Percentiles rank a stretch among this genome's conserved stretches.
phyloP scores from a whole-genome alignment of 2,329 filamentous ascomycete genomes.

The Pyrenochaeta sp. region DNA sequence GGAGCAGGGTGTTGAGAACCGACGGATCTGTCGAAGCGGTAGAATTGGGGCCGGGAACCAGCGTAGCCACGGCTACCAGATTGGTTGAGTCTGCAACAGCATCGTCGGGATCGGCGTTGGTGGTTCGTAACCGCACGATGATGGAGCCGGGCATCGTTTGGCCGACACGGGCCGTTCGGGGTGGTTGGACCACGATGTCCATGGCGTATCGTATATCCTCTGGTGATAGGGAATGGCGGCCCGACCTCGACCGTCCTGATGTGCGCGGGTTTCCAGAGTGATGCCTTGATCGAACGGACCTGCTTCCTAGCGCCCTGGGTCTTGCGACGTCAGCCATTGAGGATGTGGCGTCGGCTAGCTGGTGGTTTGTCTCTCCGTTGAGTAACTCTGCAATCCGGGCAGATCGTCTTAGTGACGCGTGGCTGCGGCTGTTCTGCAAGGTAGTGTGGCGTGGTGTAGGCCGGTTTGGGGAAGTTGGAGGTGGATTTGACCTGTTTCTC shows the following conservation, averaged over 20 bases:
- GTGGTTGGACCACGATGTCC: slow-evolving; percentile 51
- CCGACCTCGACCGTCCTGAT: slow-evolving; percentile 35
- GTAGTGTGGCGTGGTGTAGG: slow-evolving; percentile 24
- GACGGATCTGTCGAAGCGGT: slow-evolving; percentile 37
- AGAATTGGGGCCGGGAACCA: slow-evolving; percentile 40
- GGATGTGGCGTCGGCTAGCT: slow-evolving; percentile 21
- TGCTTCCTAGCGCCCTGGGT: slow-evolving; percentile 42
- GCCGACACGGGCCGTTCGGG: slow-evolving; percentile 43
- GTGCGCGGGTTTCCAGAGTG: slow-evolving; percentile 31
- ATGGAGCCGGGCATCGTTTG: slow-evolving; percentile 42
- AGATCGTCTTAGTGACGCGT: slow-evolving; percentile 41
- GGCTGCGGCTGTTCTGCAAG: slow-evolving; percentile 25
- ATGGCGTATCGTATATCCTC: slow-evolving; percentile 48
- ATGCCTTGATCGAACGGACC: slow-evolving; percentile 42
- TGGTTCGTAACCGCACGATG: slow-evolving; percentile 45
- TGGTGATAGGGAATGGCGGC: slow-evolving; percentile 31
- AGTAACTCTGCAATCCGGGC: slow-evolving; percentile 43
- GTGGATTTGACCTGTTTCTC: slow-evolving; percentile 34
- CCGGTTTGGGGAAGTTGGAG: slow-evolving; percentile 16
- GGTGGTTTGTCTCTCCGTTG: slow-evolving; percentile 35
- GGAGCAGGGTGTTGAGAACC: slow-evolving; percentile 40
- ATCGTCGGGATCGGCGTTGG: slow-evolving; percentile 41
- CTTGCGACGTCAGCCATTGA: slow-evolving; percentile 51
- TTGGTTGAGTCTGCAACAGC: slow-evolving; percentile 45
- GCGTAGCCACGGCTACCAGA: slow-evolving; percentile 43